Evolutionary conservation across 768 basidiomycete species (phyloP), one percentile per base, ranked within the genome.

Genomic region (Mycena rebaudengoi): DNA sequence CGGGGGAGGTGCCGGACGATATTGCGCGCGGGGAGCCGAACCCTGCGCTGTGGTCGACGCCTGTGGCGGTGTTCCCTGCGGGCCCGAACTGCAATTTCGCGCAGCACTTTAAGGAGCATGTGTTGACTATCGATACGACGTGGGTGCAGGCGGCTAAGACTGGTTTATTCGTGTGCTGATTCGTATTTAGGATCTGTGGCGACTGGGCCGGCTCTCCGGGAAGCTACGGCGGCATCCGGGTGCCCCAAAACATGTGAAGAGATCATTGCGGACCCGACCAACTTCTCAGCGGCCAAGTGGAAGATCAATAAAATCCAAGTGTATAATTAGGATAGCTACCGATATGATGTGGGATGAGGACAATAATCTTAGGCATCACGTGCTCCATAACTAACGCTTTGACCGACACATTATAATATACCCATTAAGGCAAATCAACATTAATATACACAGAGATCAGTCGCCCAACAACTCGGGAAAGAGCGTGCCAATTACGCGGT

Each of bases 381-480:
- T n/a, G n/a, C n/a, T 16, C 18, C 14, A 41, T 44, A 44, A 43
- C 23, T 10, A 23, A 25, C 53, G 29, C 53, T 43, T 46, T 2
- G 43, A 46, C 32, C 55, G n/a, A n/a, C n/a, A n/a, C n/a, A n/a
- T n/a, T n/a, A n/a, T n/a, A 43, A 20, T n/a, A n/a, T 43, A 14
- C 4, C 37, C 14, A 39, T 39, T 39, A 39, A 39, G n/a, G 13
- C 39, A 41, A 21, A 11, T 21, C 41, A 20, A 57, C 8, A 53
- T 33, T 7, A 28, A 11, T 4, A 52, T 6, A 35, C 1, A 20
- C 33, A 45, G 7, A 60, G 51, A 45, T 39, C 44, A 54, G 49
- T 60, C 32, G 28, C 30, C 64, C 60, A 63, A 26, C 69, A 97
- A 78, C 76, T 96, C 95, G 0, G 96, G 95, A 68, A 95, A 94